Evolutionary conservation across 1,284 basidiomycete genomes (phyloP).

Genomic region (Schizophyllum commune): DNA sequence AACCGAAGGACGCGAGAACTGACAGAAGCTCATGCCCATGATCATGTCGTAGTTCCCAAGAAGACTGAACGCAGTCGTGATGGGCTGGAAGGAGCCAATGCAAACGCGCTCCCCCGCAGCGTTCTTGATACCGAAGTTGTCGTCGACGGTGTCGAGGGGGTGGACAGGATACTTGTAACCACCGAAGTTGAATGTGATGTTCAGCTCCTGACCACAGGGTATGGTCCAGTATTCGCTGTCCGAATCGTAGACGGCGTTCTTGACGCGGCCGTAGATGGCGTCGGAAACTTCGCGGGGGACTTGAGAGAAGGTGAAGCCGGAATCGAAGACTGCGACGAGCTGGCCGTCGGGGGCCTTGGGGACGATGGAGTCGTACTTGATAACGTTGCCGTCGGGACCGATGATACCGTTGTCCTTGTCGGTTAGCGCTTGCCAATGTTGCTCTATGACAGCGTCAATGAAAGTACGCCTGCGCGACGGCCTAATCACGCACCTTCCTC

Average conservation of each 20-base stretch:
- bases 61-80: conserved; percentile 69
- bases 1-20: conserved; percentile 18
- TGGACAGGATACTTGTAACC: conserved; percentile 62
- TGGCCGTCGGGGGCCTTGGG: conserved; percentile 53
- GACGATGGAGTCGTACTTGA: conserved; percentile 57
- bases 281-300: conserved; percentile 69
- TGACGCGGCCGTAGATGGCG: conserved; percentile 73
- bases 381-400: conserved; percentile 62
- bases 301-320: conserved; percentile 62
- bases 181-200: conserved; percentile 63
- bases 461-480: neutral
- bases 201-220: conserved; percentile 65
- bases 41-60: conserved; percentile 76
- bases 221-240: conserved; percentile 57
- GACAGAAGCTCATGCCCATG: conserved; percentile 74
- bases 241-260: conserved; percentile 61
- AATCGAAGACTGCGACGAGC: conserved; percentile 68
- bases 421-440: conserved; percentile 72
- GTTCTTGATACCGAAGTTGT: conserved; percentile 51
- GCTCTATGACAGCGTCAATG: conserved; percentile 32
- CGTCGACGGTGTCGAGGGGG: conserved; percentile 63
- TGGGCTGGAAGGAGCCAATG: conserved; percentile 75
- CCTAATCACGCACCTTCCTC: conserved; percentile 24
- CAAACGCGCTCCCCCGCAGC: conserved; percentile 54
- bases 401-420: conserved; percentile 55